Evolutionary conservation across 2,329 filamentous ascomycete species (phyloP), one percentile per base, ranked within the genome.

Genomic region (Leptographium radiaticola): DNA sequence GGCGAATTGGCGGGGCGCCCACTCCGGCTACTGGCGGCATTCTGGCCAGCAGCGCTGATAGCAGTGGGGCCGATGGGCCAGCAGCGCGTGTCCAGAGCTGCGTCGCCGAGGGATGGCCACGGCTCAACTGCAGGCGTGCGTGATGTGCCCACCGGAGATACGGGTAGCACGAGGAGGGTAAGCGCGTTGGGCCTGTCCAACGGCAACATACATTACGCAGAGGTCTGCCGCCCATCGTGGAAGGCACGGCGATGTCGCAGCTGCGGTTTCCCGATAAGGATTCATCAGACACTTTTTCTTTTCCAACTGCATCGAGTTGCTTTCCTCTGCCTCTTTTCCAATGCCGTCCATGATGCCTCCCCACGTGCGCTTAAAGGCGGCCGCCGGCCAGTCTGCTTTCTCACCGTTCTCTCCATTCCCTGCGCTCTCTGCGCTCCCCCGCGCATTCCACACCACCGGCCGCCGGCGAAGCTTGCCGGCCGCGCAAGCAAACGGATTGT

Each of bases 1-100:
- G 25, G 39, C 49, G 39, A 42, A 16, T 51, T 42, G 36, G 47
- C 34, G 18, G 18, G 11, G 18, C 34, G 16, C 31, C 18, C 25
- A 46, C 49, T 5, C 9, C 34, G 54, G 59, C 57, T 59, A 53
- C 38, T 52, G 49, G 47, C 45, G 53, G 34, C 48, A 42, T 43
- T 48, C 56, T 44, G 50, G 47, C 54, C 54, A 45, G 44, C 42
- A 5, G 25, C 25, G 25, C 34, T 10, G 34, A 36, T 36, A 36
- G 9, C 34, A 36, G 34, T 36, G 34, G 34, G 34, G 34, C 34
- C 34, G 2, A 4, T 36, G 34, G 4, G 34, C 34, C 9, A 4
- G 34, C 34, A 36, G 34, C 34, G 34, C 34, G 34, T 36, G 34
- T 36, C 34, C 9, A 36, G 34, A 36, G 34, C 9, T 36, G 34